phyloP scores from a whole-genome alignment of 768 basidiomycete genomes.

The Tylopilus cervinicoccineus region DNA sequence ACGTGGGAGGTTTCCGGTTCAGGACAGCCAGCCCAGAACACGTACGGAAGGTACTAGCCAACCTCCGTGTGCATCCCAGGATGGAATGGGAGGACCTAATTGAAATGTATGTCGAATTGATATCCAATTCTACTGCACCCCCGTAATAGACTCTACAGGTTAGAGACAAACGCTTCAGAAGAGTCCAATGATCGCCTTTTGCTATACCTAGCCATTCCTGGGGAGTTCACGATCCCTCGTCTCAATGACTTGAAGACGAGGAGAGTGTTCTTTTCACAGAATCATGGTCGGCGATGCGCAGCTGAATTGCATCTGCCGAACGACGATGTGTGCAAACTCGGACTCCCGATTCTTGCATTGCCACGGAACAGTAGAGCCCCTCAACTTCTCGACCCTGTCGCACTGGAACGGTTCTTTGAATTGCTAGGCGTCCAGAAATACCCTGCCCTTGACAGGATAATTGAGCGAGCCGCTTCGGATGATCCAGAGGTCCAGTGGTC shows the following conservation, averaged over 20 bases:
- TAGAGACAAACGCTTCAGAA: constrained; percentile 7
- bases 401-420: neutral
- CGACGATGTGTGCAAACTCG: constrained; percentile 59
- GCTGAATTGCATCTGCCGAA: constrained; percentile 79
- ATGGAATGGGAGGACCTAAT: constrained; percentile 11
- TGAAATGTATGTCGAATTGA: constrained; percentile 29
- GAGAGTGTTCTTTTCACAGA: constrained; percentile 6
- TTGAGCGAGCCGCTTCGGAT: constrained; percentile 7
- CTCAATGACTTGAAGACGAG: constrained; percentile 1
- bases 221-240: constrained; percentile 12
- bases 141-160: neutral
- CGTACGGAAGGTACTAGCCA: constrained; percentile 3
- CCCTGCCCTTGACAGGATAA: constrained; percentile 6
- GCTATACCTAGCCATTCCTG: constrained; percentile 55
- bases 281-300: neutral
- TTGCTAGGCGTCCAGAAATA: neutral
- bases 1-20: neutral
- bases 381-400: neutral
- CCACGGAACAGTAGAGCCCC: neutral
- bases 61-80: constrained; percentile 35
- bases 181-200: constrained; percentile 30
- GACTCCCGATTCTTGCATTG: constrained; percentile 66
- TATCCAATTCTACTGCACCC: constrained; percentile 37
- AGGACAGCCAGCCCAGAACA: neutral
- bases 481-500: neutral